Evolutionary conservation across 768 basidiomycete species (phyloP).

Genomic region (Leccinum barrowsii): DNA sequence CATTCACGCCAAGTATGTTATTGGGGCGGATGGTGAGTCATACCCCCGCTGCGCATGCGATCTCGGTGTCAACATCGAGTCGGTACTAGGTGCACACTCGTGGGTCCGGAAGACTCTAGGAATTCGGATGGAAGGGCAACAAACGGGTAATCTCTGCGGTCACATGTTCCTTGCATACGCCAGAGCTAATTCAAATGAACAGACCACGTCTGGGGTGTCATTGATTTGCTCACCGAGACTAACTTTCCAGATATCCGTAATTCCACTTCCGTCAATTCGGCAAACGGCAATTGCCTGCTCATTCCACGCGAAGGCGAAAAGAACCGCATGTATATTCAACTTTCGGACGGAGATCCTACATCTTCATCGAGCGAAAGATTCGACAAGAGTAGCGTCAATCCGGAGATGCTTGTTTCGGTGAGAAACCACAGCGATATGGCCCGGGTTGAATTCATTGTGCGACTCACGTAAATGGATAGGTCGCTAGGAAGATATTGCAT

Average conservation of each 20-base stretch:
- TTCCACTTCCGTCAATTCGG: not conserved
- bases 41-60: too few relatives aligned
- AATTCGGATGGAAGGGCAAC: not conserved
- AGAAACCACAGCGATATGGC: not conserved
- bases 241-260: not conserved
- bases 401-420: not conserved
- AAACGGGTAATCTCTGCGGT: not conserved
- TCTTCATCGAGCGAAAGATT: not conserved
- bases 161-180: not conserved
- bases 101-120: not conserved
- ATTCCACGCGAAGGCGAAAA: not conserved
- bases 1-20: not conserved
- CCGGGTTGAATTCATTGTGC: not conserved
- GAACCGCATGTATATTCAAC: not conserved
- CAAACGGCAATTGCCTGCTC: not conserved
- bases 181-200: not conserved
- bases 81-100: not conserved
- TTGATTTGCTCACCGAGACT: not conserved
- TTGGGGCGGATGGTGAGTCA: not conserved
- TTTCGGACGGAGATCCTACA: not conserved
- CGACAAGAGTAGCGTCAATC: not conserved
- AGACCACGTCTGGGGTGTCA: not conserved
- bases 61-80: not conserved
- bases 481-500: not conserved
- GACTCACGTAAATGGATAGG: not conserved